phyloP scores from a whole-genome alignment of 805 yeast genomes.

The Metschnikowia vanudenii region DNA sequence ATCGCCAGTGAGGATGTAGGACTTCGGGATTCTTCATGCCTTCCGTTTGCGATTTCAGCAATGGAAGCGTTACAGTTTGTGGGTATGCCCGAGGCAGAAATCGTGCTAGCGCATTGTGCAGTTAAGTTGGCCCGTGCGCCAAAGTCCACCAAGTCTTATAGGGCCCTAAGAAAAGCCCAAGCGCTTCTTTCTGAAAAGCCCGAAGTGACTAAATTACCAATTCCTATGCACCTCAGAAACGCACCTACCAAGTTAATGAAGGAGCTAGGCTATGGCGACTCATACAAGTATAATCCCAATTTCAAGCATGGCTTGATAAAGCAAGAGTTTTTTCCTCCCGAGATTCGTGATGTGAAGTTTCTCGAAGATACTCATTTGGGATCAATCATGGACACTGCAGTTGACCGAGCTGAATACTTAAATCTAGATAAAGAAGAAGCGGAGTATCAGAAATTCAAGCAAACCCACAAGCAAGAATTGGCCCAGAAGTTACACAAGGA shows the following conservation, averaged over 20 bases:
- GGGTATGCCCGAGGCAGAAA: conserved; percentile 94
- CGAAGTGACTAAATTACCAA: conserved; percentile 56
- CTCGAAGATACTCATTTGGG: conserved; percentile 61
- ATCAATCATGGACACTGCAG: conserved; percentile 15
- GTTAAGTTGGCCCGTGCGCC: conserved; percentile 84
- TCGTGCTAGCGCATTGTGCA: conserved; percentile 87
- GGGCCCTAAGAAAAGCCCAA: conserved; percentile 74
- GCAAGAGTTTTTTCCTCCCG: conserved; percentile 76
- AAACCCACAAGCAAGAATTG: conserved; percentile 6
- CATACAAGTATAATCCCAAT: conserved; percentile 87
- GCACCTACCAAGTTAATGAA: conserved; percentile 94
- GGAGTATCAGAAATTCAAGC: conserved; percentile 20
- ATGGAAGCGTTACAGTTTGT: conserved; percentile 85
- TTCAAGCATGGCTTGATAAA: conserved; percentile 66
- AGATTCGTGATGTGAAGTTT: conserved; percentile 41
- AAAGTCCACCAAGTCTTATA: conserved; percentile 82
- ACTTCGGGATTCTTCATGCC: conserved; percentile 71
- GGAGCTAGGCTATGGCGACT: conserved; percentile 79
- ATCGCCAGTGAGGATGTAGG: conserved; percentile 97
- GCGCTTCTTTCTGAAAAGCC: conserved; percentile 56
- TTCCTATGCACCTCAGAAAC: conserved; percentile 83
- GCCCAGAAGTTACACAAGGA: not conserved
- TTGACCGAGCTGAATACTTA: conserved; percentile 8
- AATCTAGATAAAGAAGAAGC: conserved; percentile 8
- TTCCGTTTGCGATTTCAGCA: conserved; percentile 84